Base-by-base conservation (phyloP, 345 rosid genomes). In the Syzygium jambos region DNA sequence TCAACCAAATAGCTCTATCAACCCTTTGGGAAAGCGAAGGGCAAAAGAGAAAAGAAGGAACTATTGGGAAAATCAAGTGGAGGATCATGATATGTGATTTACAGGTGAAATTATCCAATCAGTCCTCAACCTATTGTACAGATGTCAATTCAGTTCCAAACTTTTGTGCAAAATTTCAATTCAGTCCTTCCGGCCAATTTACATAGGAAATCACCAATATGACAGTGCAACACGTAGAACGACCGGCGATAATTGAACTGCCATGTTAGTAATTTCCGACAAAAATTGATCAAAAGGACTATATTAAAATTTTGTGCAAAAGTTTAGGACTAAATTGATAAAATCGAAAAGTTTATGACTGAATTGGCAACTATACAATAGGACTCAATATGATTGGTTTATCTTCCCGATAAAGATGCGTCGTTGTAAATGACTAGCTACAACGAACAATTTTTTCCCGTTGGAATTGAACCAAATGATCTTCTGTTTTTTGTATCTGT, bases 301-400 rank as follows among this genome's bases (percentile, higher is more conserved):
- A 25, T 56, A 23, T 56, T 56, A 22, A 11, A 56, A 56, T 22
- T 56, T 21, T 4, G 11, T 0, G 17, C 57, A 22, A 56, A 56
- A 3, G 11, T 23, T 9, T 73, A 73, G 1, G 46, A 34, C 19
- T 19, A 73, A 73, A 34, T 17, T 1, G 6, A 19, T 5, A 73
- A 73, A 6, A 38, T 73, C 5, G 25, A 17, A 73, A 73, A 9
- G 0, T 1, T 15, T 34, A 8, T 17, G 1, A 73, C 5, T 17
- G 6, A 34, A 73, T 17, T 73, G 21, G 0, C 25, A 34, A 7
- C 0, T 11, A 34, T 11, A 73, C 2, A 73, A 61, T 1, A 9
- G 0, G 0, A 19, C 38, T 73, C 19, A 11, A 9, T 34, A 5
- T 9, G 3, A 73, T 34, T 34, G 19, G 21, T 73, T 34, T 68